Conservation (phyloP, 2,329 filamentous ascomycete genomes). For the Apiospora aurea region DNA sequence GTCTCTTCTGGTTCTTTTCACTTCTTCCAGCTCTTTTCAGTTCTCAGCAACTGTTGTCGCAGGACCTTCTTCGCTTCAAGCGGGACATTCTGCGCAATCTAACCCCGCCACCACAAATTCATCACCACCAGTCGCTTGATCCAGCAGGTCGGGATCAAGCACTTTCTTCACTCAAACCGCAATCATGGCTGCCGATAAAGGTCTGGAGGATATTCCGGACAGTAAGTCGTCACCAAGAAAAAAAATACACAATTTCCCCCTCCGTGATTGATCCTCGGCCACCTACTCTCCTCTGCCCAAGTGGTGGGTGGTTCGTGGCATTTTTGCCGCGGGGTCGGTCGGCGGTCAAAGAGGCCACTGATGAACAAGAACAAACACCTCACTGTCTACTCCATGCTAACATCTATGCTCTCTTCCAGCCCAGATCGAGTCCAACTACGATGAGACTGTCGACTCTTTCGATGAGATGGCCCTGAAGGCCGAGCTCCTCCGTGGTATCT, state of each 20-base stretch:
- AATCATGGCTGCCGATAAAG: conserved; percentile 99
- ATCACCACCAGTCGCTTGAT: conserved; percentile 27
- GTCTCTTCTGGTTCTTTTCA: conserved; percentile 28
- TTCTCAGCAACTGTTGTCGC: conserved; percentile 35
- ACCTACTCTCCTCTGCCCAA: background rate
- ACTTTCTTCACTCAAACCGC: conserved; percentile 57
- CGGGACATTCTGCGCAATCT: conserved; percentile 27
- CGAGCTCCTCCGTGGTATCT: conserved; percentile 98
- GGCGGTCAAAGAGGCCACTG: background rate
- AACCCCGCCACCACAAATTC: conserved; percentile 45
- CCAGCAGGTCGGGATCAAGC: conserved; percentile 23
- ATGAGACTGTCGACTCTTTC: conserved; percentile 99
- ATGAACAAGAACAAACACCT: background rate
- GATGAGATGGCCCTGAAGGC: conserved; percentile 97
- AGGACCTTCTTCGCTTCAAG: conserved; percentile 26
- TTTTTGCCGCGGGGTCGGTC: conserved; percentile 7
- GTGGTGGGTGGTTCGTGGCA: conserved; percentile 2
- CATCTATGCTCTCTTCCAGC: conserved; percentile 58
- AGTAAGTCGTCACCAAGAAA: conserved; percentile 62
- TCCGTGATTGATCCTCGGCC: background rate
- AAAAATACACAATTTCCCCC: background rate
- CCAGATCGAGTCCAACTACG: conserved; percentile 99
- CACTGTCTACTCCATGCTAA: conserved; percentile 26
- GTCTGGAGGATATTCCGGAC: conserved; percentile 97
- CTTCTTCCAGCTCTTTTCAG: conserved; percentile 30